Conservation (phyloP, 2,329 filamentous ascomycete species). For the Apiospora marii region DNA sequence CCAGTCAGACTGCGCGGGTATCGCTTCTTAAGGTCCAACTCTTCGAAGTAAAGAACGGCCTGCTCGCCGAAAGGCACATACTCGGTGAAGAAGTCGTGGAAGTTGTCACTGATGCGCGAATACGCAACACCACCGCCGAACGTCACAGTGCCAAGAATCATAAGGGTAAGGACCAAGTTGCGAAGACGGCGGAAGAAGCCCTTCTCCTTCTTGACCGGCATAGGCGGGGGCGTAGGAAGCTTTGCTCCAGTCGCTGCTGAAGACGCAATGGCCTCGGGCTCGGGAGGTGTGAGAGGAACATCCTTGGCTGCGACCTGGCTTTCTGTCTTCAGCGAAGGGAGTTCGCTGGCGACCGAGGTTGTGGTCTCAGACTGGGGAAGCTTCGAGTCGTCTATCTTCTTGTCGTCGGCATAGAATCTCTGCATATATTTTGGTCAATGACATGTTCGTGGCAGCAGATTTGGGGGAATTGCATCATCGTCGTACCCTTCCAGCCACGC, state of each 20-base stretch:
- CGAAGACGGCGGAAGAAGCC: conserved; percentile 76
- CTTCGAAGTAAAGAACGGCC: conserved; percentile 93
- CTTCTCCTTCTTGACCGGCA: conserved; percentile 64
- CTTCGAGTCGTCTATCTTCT: conserved; percentile 59
- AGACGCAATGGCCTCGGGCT: conserved; percentile 44
- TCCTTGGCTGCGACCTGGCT: conserved; percentile 47
- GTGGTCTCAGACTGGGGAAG: conserved; percentile 60
- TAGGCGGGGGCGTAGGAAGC: conserved; percentile 44
- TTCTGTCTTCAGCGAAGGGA: conserved; percentile 45
- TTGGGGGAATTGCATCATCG: conserved; percentile 31
- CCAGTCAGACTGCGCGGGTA: conserved; percentile 65
- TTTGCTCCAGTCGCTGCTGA: conserved; percentile 39
- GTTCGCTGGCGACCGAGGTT: conserved; percentile 55
- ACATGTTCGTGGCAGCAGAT: background rate
- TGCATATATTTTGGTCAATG: conserved; percentile 40
- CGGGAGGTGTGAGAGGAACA: conserved; percentile 51
- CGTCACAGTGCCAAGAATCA: conserved; percentile 77
- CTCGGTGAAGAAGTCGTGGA: conserved; percentile 99
- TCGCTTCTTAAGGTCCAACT: conserved; percentile 88
- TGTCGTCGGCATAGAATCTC: conserved; percentile 65
- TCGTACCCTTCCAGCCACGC: conserved; percentile 51
- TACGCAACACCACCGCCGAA: conserved; percentile 93
- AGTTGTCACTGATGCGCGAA: conserved; percentile 93
- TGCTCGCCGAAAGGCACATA: conserved; percentile 95
- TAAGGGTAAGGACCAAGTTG: conserved; percentile 77